These are phyloP conservation scores for Gymnopilus junonius DNA, from an alignment of 768 basidiomycete genomes.

Conservation along the genomic window DNA sequence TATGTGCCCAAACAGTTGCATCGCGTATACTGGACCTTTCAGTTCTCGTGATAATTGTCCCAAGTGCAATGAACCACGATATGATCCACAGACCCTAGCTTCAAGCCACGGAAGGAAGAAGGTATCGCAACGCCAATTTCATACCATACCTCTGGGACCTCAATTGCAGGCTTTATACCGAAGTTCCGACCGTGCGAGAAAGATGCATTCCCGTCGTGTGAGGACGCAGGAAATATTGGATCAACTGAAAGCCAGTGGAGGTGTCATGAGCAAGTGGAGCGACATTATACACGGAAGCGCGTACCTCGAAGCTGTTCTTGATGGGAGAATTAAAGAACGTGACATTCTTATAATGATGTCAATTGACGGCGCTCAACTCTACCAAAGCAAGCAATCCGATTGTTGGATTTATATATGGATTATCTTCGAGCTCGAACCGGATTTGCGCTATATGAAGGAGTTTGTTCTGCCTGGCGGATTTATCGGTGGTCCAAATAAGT, in stretches of 20 bases:
- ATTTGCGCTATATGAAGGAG: conserved; percentile 26
- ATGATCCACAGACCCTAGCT: conserved; percentile 16
- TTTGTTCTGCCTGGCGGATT: conserved; percentile 29
- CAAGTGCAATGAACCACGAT: conserved; percentile 28
- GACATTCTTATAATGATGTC: conserved; percentile 41
- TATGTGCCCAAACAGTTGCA: conserved; percentile 46
- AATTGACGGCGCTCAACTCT: conserved; percentile 47
- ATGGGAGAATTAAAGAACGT: conserved; percentile 26
- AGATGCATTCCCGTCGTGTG: conserved; percentile 30
- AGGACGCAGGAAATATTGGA: conserved; percentile 26
- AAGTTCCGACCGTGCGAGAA: conserved; percentile 12
- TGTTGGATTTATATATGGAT: conserved; percentile 49
- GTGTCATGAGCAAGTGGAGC: neutral
- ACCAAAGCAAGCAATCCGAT: conserved; percentile 44
- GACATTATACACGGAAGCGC: conserved; percentile 29
- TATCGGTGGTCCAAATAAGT: conserved; percentile 34
- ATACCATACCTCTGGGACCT: conserved; percentile 46
- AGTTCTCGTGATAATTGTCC: conserved; percentile 23
- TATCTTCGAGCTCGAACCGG: conserved; percentile 32
- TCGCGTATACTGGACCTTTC: conserved; percentile 34
- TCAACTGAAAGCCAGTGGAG: conserved; percentile 7
- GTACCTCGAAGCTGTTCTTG: conserved; percentile 27
- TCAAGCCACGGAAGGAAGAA: neutral
- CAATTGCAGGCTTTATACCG: conserved; percentile 40
- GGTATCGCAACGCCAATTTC: conserved; percentile 31